Evolutionary conservation across 2,329 filamentous ascomycete genomes (phyloP), one percentile per base, ranked within the genome.

Genomic region (Mollisia scopiformis): DNA sequence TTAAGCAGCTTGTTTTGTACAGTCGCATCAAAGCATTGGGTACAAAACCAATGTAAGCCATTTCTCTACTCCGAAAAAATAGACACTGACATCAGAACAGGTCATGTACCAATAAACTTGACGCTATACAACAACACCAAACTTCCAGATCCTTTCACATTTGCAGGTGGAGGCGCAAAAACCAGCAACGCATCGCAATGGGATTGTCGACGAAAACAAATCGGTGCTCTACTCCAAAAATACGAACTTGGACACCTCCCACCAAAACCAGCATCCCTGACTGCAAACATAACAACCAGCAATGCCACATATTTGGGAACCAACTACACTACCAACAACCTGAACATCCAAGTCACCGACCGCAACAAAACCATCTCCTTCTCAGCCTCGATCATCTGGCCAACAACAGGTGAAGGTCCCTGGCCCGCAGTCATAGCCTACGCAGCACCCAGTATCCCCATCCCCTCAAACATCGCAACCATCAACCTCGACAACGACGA

Each of bases 261-360:
- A 6, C 72, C 72, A 23, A 74, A 77, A 1, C 79, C 80, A 1
- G 76, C 80, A 71, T 75, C 70, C 25, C 74, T 83, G 61, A 77
- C 78, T 61, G 79, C 76, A 21, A 74, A 43, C 52, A 27, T 43
- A 37, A 55, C 35, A 3, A 27, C 11, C 7, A 47, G 4, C 43
- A 13, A 10, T 16, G 27, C 31, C 78, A 6, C n/a, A n/a, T n/a
- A n/a, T n/a, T n/a, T n/a, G n/a, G n/a, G n/a, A n/a, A n/a, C n/a
- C n/a, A n/a, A n/a, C n/a, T n/a, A n/a, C n/a, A n/a, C 79, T 43
- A 77, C 74, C 43, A 79, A 78, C 52, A 77, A 56, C 66, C 74
- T 82, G 67, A 76, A 73, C 61, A 83, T 88, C 69, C 81, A 75
- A 62, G 86, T 87, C 75, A 79, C 79, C 74, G 8, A 27, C 8